Conservation (phyloP, 228 moss, liverwort and hornwort genomes). For the Sphagnum fallax region DNA sequence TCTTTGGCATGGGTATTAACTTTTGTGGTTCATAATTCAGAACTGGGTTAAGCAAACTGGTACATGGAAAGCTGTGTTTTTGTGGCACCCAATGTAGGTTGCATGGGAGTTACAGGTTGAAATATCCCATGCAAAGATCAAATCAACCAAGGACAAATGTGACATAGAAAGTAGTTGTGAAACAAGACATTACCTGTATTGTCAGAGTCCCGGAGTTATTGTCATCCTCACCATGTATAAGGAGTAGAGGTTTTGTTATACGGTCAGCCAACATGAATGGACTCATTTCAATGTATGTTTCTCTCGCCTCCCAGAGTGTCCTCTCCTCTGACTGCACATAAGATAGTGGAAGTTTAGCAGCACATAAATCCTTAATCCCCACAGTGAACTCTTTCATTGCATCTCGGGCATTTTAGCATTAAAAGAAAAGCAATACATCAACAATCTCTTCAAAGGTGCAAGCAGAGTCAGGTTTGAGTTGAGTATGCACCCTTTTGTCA, state of each 20-base stretch:
- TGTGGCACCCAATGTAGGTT: too few species aligned
- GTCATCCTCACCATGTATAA: constrained; percentile 97
- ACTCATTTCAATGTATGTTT: constrained; percentile 92
- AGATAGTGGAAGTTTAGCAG: not conserved
- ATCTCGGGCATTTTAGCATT: too few species aligned
- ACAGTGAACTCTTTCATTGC: too few species aligned
- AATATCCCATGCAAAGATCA: too few species aligned
- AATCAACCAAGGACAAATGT: too few species aligned
- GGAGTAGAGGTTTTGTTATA: constrained; percentile 79
- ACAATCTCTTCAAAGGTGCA: not conserved
- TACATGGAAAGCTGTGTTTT: too few species aligned
- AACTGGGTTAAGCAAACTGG: not conserved
- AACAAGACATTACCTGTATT: constrained; percentile 58
- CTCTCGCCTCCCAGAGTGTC: constrained; percentile 86
- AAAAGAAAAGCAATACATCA: not conserved
- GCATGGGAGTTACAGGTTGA: too few species aligned
- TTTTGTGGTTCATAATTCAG: too few species aligned
- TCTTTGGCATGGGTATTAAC: too few species aligned
- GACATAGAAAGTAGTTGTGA: too few species aligned
- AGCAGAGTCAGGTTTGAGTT: not conserved
- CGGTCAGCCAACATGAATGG: constrained; percentile 92
- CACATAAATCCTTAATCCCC: too few species aligned
- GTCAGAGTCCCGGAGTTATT: constrained; percentile 97
- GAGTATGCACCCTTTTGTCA: not conserved
- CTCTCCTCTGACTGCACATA: constrained; percentile 81